Percentiles rank a stretch among this genome's conserved stretches.
phyloP scores from a whole-genome alignment of 305 asterid genomes.

The Solanum hybrid region DNA sequence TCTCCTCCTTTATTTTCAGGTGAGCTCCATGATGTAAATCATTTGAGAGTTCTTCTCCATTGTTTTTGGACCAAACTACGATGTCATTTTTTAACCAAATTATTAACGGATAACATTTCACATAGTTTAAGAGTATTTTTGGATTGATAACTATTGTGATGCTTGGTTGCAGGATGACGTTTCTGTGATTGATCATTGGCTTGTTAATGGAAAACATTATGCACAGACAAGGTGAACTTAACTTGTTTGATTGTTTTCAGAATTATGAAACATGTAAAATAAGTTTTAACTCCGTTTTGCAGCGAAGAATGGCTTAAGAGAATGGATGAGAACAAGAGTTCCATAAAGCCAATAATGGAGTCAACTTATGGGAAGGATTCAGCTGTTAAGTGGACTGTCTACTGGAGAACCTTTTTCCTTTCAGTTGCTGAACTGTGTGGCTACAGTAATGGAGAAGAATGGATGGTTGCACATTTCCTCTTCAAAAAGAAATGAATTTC shows the following conservation, averaged over 20 bases:
- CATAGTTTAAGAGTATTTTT: no score
- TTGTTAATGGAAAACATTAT: slow-evolving; percentile 73
- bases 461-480: slow-evolving; percentile 82
- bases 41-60: no score
- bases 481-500: slow-evolving; percentile 44
- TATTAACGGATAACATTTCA: no score
- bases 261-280: not conserved
- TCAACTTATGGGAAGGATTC: slow-evolving; percentile 82
- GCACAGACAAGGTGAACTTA: slow-evolving; percentile 61
- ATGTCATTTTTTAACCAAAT: no score
- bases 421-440: slow-evolving; percentile 72
- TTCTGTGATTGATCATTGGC: slow-evolving; percentile 74
- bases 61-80: no score
- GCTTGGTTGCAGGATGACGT: slow-evolving; percentile 59
- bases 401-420: slow-evolving; percentile 87
- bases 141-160: not conserved
- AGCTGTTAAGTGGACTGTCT: slow-evolving; percentile 75
- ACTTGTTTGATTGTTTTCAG: not conserved
- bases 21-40: not conserved
- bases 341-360: slow-evolving; percentile 60
- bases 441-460: slow-evolving; percentile 79
- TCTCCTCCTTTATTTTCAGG: slow-evolving; percentile 90
- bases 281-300: slow-evolving; percentile 10
- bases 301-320: slow-evolving; percentile 90
- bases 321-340: slow-evolving; percentile 49